Percentiles rank a stretch among this genome's conserved stretches.
phyloP scores from a whole-genome alignment of 495 filamentous ascomycete species.

The Penicilliopsis zonata region DNA sequence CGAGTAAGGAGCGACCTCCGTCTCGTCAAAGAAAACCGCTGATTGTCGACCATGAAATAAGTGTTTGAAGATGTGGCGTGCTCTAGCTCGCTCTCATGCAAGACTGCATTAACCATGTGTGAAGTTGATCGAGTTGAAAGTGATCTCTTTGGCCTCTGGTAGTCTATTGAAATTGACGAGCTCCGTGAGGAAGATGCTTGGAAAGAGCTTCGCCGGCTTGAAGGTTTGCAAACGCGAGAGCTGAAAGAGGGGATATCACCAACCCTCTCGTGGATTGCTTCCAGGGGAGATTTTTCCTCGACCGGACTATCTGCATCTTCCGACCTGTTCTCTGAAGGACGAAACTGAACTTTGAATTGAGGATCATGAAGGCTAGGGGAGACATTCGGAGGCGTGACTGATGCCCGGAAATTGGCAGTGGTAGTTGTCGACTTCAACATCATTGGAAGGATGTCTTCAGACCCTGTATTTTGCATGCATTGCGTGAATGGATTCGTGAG shows the following conservation, averaged over 20 bases:
- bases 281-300: not conserved
- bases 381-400: no score
- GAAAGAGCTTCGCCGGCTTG: conserved; percentile 10
- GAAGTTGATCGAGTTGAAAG: conserved; percentile 20
- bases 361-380: no score
- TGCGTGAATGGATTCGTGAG: not conserved
- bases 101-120: conserved; percentile 13
- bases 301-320: no score
- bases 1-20: conserved; percentile 35
- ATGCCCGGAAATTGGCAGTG: no score
- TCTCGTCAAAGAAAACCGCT: conserved; percentile 31
- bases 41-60: conserved; percentile 23
- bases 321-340: no score
- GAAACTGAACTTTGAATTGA: no score
- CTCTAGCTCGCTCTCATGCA: conserved; percentile 14
- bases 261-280: not conserved
- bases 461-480: not conserved
- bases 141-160: conserved; percentile 14
- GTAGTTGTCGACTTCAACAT: no score
- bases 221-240: conserved; percentile 4
- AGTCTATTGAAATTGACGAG: conserved; percentile 6
- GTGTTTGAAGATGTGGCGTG: conserved; percentile 25
- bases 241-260: not conserved
- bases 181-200: conserved; percentile 11
- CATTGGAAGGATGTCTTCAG: no score